Base-by-base conservation (phyloP, 192 early-diverging fungal species). In the Umbelopsis sp. region DNA sequence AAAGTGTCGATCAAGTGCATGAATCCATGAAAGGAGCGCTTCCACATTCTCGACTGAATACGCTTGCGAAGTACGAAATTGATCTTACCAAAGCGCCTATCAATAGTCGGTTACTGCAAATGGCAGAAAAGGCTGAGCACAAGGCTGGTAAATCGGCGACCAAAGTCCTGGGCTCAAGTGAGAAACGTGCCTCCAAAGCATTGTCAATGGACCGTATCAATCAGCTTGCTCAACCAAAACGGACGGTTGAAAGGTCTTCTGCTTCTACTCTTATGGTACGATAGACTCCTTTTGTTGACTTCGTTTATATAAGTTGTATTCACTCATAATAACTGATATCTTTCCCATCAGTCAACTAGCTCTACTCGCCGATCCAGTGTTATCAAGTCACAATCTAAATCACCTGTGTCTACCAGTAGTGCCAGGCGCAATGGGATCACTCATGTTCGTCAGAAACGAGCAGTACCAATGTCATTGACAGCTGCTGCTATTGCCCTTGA, bases 81-180 rank as follows among this genome's bases (percentile, higher is more conserved):
- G 55, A 61, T 61, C 27, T 61, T 16, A 3, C 55, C 2, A 2
- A 25, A 5, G 2, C 25, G 11, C 52, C 52, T 16, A 16, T 61
- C 30, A 61, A 35, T 8, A 61, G 55, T n/a, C 55, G 55, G 13
- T 35, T 61, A 27, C 55, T 61, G 27, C 55, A 61, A 25, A 61
- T 61, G 55, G 55, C 55, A 27, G 55, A 61, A 25, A 61, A 61
- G 25, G 3, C 11, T 5, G 55, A 61, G 27, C 2, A 16, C 4
- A 61, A 35, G 15, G 27, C 27, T 18, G 55, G 55, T 11, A 61
- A 61, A 12, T 25, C 27, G 2, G 9, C 48, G 5, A 49, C 27
- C 0, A 61, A 61, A 35, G 55, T 3, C 15, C 25, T 35, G 2
- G 0, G 15, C 18, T 12, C 55, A 35, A 18, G 15, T 1, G 55